Base-by-base conservation (phyloP, 1,284 basidiomycete species). In the Rhodotorula sp. region DNA sequence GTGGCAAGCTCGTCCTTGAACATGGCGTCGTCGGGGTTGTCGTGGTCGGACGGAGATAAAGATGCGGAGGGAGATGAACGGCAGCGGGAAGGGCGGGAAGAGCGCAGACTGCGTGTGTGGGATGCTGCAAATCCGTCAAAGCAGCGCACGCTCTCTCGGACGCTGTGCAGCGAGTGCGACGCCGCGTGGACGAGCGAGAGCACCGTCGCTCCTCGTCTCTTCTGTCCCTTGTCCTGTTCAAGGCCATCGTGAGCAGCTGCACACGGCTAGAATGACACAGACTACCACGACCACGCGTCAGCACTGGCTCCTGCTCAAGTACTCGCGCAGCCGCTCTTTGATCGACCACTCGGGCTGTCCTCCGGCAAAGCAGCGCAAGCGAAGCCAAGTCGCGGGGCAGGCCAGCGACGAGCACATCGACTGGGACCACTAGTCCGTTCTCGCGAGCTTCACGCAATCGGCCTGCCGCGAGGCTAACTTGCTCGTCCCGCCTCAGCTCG, bases 1-100 rank as follows among this genome's bases (percentile, higher is more conserved):
- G 88, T 85, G 80, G 90, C 91, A 71, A 93, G 81, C 80, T 91
- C 90, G 67, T 82, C 80, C 46, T 78, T 71, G 67, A 84, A 83
- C 83, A 84, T 83, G 45, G 27, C 57, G n/a, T 2, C 2, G 0
- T 45, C n/a, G 5, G 7, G 23, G 23, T 13, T 25, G 44, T 27
- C n/a, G 57, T n/a, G 53, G n/a, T 1, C 19, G 44, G 16, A 25
- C n/a, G 10, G 21, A 52, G 57, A 58, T 58, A 44, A 58, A 44
- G 56, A 7, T 17, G 42, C 44, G 12, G 21, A 44, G 13, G 41
- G 23, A 34, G 57, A n/a, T 14, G n/a, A 46, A n/a, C 14, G 7
- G 44, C 44, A 45, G 44, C 4, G n/a, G 23, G 56, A 7, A 17
- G 12, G 17, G 17, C n/a, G 9, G 13, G 25, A 25, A 44, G 7